Percentiles rank a stretch among this genome's conserved stretches.
These are phyloP conservation scores for Albatrellus sp. DNA, from an alignment of 1,284 basidiomycete genomes.

Conservation along the genomic window DNA sequence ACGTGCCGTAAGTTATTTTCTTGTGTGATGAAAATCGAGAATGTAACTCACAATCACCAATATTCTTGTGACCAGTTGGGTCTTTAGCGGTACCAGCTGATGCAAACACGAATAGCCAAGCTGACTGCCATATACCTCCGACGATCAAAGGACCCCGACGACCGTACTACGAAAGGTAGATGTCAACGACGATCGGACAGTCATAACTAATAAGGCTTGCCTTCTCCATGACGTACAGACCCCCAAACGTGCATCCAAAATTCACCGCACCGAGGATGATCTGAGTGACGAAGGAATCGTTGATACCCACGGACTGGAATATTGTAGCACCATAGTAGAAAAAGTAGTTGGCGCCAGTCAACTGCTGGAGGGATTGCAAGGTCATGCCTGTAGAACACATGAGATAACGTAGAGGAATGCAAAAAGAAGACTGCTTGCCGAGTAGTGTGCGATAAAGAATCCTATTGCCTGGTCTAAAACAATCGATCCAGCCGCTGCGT, in stretches of 20 bases:
- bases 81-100: slow-evolving; percentile 59
- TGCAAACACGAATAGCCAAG: slow-evolving; percentile 72
- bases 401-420: not conserved
- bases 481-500: slow-evolving; percentile 45
- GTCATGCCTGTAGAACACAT: slow-evolving; percentile 32
- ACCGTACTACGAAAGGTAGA: slow-evolving; percentile 33
- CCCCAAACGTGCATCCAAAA: slow-evolving; percentile 57
- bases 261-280: slow-evolving; percentile 65
- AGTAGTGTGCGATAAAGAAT: slow-evolving; percentile 50
- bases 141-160: slow-evolving; percentile 50
- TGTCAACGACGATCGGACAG: not conserved
- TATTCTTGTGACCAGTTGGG: slow-evolving; percentile 31
- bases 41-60: slow-evolving; percentile 36
- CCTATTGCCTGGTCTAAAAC: slow-evolving; percentile 41
- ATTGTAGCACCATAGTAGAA: slow-evolving; percentile 66
- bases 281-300: slow-evolving; percentile 58
- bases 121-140: slow-evolving; percentile 62
- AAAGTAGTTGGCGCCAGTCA: slow-evolving; percentile 64
- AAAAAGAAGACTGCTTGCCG: slow-evolving; percentile 17
- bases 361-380: slow-evolving; percentile 64
- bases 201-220: slow-evolving; percentile 19
- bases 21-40: not conserved
- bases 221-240: slow-evolving; percentile 58
- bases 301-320: slow-evolving; percentile 56
- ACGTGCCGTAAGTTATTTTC: slow-evolving; percentile 2